Evolutionary conservation across 345 rosid genomes (phyloP), one percentile per base, ranked within the genome.

Genomic region (Eucalyptus dawsonii): DNA sequence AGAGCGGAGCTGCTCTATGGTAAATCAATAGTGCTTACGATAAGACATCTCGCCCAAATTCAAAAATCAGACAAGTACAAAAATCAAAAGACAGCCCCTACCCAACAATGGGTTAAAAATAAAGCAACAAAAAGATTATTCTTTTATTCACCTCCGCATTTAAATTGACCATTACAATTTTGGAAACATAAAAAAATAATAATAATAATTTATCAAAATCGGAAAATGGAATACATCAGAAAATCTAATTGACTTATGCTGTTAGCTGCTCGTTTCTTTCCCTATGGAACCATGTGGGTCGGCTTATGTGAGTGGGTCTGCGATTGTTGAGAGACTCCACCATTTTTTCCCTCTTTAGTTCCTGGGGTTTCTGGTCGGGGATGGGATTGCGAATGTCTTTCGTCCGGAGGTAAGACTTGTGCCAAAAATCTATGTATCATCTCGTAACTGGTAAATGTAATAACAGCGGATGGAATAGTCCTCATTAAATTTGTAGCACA

Each of bases 401-500:
- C 80, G 58, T 89, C 95, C 1, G 96, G 90, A 88, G 95, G 94
- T 88, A 92, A 88, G 49, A 91, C 93, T 88, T 89, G 89, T 40
- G 85, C 89, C 88, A 97, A 94, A 91, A 94, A 96, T 50, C 96
- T 92, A 89, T 95, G 98, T 89, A 96, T 94, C 99, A 94, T 97
- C 94, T 97, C 99, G 88, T 96, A 97, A 93, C 99, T 97, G 86
- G 98, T 97, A 94, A 97, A 97, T 5, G 99, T 97, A 89, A 97
- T 96, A n/a, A 92, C 98, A 47, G 99, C 97, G 51, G 99, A 97
- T 14, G 99, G 99, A 14, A 98, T 96, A 51, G 99, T 97, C 93
- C 98, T 93, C 24, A 97, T 27, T 58, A 97, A 96, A 89, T 97
- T 97, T 13, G 97, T 97, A 14, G 97, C 99, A 91, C 99, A 96